A percentile compares a stretch with the other conserved stretches of the same genome.
Evolutionary conservation across 352 stramenopile genomes (phyloP).

Genomic region (Phytopythium vexans): DNA sequence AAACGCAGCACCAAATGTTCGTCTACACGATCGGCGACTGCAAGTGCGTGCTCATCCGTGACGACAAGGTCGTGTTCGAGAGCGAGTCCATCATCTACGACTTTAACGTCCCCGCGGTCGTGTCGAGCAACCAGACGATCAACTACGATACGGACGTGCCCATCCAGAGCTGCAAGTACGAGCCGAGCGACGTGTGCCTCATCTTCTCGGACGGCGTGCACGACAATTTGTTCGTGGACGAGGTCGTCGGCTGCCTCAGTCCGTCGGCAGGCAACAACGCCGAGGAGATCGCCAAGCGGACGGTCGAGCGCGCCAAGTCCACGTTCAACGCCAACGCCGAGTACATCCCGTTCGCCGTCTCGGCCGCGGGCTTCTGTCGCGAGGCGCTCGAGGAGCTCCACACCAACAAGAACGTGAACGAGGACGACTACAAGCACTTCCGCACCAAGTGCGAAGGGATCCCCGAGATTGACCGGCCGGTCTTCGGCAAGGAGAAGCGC

Average conservation of each 20-base stretch:
- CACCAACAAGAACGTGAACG: slow-evolving; percentile 52
- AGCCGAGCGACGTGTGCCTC: slow-evolving; percentile 74
- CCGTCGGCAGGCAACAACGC: slow-evolving; percentile 37
- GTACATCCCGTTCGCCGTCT: slow-evolving; percentile 87
- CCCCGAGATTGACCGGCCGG: slow-evolving; percentile 53
- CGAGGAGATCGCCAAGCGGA: slow-evolving; percentile 77
- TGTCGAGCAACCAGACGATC: slow-evolving; percentile 83
- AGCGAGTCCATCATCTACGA: slow-evolving; percentile 90
- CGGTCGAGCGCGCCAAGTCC: slow-evolving; percentile 57
- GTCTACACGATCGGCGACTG: slow-evolving; percentile 87
- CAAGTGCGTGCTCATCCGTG: slow-evolving; percentile 81
- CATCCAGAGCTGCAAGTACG: slow-evolving; percentile 71
- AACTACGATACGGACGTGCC: slow-evolving; percentile 74
- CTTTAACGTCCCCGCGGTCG: slow-evolving; percentile 87
- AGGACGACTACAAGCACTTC: slow-evolving; percentile 71
- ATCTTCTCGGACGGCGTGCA: slow-evolving; percentile 87
- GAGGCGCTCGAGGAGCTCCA: slow-evolving; percentile 79
- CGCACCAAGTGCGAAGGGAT: slow-evolving; percentile 67
- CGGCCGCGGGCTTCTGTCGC: slow-evolving; percentile 73
- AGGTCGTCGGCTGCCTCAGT: slow-evolving; percentile 67
- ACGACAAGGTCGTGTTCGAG: slow-evolving; percentile 70
- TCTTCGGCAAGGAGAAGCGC: slow-evolving; percentile 80
- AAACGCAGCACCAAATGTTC: slow-evolving; percentile 66
- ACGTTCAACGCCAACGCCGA: slow-evolving; percentile 61
- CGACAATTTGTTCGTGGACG: slow-evolving; percentile 85